Conservation (phyloP, 768 basidiomycete genomes). For the Leucocoprinus sp. region DNA sequence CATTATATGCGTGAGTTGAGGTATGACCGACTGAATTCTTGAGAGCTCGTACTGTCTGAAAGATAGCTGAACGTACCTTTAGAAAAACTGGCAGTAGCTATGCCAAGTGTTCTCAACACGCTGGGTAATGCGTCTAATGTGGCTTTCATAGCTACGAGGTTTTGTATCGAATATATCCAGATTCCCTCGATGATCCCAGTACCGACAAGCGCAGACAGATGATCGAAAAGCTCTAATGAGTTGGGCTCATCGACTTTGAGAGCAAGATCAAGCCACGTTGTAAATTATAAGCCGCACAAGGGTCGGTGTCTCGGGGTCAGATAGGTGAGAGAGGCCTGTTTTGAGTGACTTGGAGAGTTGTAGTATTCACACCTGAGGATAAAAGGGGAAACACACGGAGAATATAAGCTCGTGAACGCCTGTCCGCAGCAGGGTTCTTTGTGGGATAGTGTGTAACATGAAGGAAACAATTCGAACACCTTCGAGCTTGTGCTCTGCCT, state of each 20-base stretch:
- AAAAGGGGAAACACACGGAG: slow-evolving; percentile 35
- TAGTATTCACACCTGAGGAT: slow-evolving; percentile 2
- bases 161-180: slow-evolving; percentile 64
- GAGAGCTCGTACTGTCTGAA: no score
- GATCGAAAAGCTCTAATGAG: slow-evolving; percentile 46
- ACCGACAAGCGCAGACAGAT: slow-evolving; percentile 59
- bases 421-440: slow-evolving; percentile 54
- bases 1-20: slow-evolving; percentile 49
- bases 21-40: slow-evolving; percentile 41
- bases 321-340: no score
- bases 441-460: slow-evolving; percentile 51
- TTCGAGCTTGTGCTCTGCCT: slow-evolving; percentile 56
- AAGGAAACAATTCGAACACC: slow-evolving; percentile 48
- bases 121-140: slow-evolving; percentile 55
- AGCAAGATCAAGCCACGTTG: slow-evolving; percentile 41
- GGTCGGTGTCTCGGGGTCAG: slow-evolving; percentile 48
- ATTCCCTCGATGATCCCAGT: no score
- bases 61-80: slow-evolving; percentile 36
- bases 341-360: no score
- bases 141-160: slow-evolving; percentile 48
- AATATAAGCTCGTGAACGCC: slow-evolving; percentile 64
- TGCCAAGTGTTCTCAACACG: slow-evolving; percentile 49
- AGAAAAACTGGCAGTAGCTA: slow-evolving; percentile 61
- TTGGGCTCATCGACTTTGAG: slow-evolving; percentile 37
- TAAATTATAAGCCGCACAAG: slow-evolving; percentile 48